phyloP scores from a whole-genome alignment of 2,329 filamentous ascomycete species.

The Ophiostoma triangulosporum region DNA sequence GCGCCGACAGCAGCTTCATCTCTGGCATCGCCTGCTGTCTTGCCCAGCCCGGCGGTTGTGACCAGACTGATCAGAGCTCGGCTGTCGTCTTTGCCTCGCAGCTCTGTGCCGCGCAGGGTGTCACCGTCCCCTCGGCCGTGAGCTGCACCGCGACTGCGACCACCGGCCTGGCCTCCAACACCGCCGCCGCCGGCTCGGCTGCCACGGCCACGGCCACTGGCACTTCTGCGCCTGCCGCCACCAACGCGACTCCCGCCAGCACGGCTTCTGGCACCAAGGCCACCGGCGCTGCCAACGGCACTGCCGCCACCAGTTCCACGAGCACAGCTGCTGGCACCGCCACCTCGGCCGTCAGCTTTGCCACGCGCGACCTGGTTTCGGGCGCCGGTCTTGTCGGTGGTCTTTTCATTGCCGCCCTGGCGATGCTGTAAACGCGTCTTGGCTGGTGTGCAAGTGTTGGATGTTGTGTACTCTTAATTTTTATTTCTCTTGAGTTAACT shows the following conservation, averaged over 20 bases:
- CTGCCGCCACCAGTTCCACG: conserved; percentile 2
- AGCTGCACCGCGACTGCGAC: conserved; percentile 15
- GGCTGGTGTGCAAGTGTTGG: neutral
- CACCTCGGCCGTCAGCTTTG: conserved; percentile 5
- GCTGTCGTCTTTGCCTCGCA: conserved; percentile 21
- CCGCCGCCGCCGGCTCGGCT: conserved; percentile 4
- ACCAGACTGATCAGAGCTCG: conserved; percentile 17
- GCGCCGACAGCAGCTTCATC: conserved; percentile 27
- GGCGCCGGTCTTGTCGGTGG: conserved; percentile 14
- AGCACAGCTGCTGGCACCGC: conserved; percentile 8
- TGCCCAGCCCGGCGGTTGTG: conserved; percentile 17
- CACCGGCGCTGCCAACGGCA: neutral
- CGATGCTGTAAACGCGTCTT: conserved; percentile 15
- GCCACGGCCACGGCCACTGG: conserved; percentile 1
- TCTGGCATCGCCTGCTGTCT: conserved; percentile 27
- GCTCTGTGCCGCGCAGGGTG: conserved; percentile 21
- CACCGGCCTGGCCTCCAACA: conserved; percentile 2
- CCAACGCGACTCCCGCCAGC: neutral
- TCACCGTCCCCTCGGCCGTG: conserved; percentile 22
- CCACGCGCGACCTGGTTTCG: conserved; percentile 11
- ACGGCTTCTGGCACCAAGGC: conserved; percentile 2
- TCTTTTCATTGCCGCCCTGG: conserved; percentile 13
- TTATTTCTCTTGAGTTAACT: too few relatives aligned
- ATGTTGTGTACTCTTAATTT: neutral
- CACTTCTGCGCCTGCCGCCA: conserved; percentile 5